Percentiles rank a stretch among this genome's conserved stretches.
phyloP scores from a whole-genome alignment of 371 early-diverging fungal genomes.

The Haplosporangium sp. region DNA sequence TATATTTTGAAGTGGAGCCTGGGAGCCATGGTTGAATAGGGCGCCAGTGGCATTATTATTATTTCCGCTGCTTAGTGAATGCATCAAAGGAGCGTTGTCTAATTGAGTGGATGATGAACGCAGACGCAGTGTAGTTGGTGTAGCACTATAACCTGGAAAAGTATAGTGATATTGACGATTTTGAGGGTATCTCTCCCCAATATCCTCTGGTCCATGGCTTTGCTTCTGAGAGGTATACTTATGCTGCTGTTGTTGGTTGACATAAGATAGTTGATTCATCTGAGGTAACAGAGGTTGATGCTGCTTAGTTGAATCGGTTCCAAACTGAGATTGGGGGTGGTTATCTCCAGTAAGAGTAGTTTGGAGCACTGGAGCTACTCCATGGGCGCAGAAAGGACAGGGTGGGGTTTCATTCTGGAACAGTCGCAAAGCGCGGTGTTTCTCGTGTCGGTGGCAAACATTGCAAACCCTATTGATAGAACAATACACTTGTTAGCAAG shows the following conservation, averaged over 20 bases:
- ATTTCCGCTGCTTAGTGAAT: neutral
- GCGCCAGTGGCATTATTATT: neutral
- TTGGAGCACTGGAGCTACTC: neutral
- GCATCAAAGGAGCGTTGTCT: neutral
- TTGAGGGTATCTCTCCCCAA: neutral
- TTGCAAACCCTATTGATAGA: constrained; percentile 27
- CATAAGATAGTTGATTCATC: neutral
- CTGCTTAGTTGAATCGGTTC: neutral
- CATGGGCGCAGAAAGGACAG: constrained; percentile 42
- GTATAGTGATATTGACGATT: constrained; percentile 4
- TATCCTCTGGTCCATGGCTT: neutral
- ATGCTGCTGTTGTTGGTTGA: constrained; percentile 20
- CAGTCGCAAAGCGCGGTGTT: constrained; percentile 30
- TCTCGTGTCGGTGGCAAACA: constrained; percentile 44
- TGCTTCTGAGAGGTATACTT: constrained; percentile 7
- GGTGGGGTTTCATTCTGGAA: constrained; percentile 22
- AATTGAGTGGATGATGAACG: neutral
- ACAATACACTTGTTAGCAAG: neutral
- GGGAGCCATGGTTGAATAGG: neutral
- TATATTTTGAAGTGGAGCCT: neutral
- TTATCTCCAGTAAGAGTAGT: neutral
- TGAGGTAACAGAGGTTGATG: constrained; percentile 6
- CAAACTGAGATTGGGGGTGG: neutral
- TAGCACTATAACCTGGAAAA: neutral
- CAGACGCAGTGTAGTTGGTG: neutral